Conservation (phyloP, 805 yeast species). For the Wickerhamiella dianesei region DNA sequence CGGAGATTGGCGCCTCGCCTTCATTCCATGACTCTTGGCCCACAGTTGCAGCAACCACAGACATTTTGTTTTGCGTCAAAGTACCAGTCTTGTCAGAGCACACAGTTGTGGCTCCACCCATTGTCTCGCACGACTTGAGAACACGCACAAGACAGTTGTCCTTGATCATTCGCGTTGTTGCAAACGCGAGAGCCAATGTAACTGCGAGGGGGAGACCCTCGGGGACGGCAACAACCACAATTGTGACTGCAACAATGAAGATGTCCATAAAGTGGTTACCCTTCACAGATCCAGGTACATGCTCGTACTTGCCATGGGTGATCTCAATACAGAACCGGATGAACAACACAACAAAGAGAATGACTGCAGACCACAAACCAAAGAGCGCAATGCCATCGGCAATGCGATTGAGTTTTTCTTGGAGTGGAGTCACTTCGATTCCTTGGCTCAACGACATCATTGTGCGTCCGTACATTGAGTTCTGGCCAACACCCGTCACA, state of each 20-base stretch:
- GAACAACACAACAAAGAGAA: conserved; percentile 70
- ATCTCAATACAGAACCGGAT: conserved; percentile 57
- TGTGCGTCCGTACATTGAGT: conserved; percentile 86
- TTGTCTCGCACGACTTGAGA: conserved; percentile 86
- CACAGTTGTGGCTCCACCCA: conserved; percentile 96
- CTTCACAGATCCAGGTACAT: conserved; percentile 49
- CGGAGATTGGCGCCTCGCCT: conserved; percentile 4
- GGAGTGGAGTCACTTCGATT: conserved; percentile 78
- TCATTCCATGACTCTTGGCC: conserved; percentile 32
- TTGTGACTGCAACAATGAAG: conserved; percentile 78
- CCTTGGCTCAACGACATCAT: conserved; percentile 68
- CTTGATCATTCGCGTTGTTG: conserved; percentile 94
- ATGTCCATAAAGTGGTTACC: conserved; percentile 76
- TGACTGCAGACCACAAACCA: conserved; percentile 72
- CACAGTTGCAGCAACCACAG: conserved; percentile 64
- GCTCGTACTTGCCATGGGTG: conserved; percentile 29
- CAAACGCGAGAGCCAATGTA: conserved; percentile 91
- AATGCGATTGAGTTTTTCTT: conserved; percentile 59
- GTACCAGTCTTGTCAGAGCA: conserved; percentile 98
- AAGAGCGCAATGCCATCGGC: conserved; percentile 94
- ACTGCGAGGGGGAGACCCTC: conserved; percentile 98
- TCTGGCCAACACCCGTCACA: conserved; percentile 79
- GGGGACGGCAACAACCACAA: conserved; percentile 97
- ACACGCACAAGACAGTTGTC: conserved; percentile 95
- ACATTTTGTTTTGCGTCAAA: conserved; percentile 85